phyloP scores from a whole-genome alignment of 2,329 filamentous ascomycete species.

The Falciphora oryzae region DNA sequence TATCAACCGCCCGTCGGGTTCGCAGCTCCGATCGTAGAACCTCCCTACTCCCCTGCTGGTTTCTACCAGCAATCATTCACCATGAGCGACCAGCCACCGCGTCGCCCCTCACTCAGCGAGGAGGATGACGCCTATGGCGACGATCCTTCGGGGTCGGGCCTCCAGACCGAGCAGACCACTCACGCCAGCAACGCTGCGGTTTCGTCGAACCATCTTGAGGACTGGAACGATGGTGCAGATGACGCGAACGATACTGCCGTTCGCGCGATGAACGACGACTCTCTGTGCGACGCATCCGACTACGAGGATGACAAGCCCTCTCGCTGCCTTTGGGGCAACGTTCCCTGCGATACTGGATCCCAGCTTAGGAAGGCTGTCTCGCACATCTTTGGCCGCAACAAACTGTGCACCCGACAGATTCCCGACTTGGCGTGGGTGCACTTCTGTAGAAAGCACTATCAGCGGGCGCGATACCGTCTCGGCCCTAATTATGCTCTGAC shows the following conservation, averaged over 20 bases:
- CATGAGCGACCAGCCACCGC: constrained; percentile 1
- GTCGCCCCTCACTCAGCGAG: constrained; percentile 1
- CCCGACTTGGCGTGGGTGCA: constrained; percentile 66
- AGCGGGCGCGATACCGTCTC: constrained; percentile 66
- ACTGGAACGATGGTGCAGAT: not conserved
- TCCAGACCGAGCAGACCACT: not conserved
- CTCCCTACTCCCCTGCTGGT: constrained; percentile 4
- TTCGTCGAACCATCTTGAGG: not conserved
- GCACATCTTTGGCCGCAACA: constrained; percentile 79
- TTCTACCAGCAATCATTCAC: constrained; percentile 4
- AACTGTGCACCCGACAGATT: constrained; percentile 66
- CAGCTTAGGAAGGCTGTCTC: constrained; percentile 69
- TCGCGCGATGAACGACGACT: not conserved
- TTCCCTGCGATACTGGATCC: constrained; percentile 49
- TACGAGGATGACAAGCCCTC: constrained; percentile 2
- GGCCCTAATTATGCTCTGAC: constrained; percentile 52
- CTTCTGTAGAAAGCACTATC: constrained; percentile 78
- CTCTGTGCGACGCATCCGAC: constrained; percentile 3
- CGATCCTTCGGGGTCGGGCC: constrained; percentile 1
- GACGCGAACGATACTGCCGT: constrained; percentile 2
- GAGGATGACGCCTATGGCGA: constrained; percentile 4
- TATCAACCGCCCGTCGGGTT: constrained; percentile 6
- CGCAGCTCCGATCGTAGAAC: constrained; percentile 12
- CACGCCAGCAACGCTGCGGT: not conserved
- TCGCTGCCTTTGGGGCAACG: constrained; percentile 2